Evolutionary conservation across 1,284 basidiomycete genomes (phyloP), one percentile per base, ranked within the genome.

Genomic region (Mycena citricolor): DNA sequence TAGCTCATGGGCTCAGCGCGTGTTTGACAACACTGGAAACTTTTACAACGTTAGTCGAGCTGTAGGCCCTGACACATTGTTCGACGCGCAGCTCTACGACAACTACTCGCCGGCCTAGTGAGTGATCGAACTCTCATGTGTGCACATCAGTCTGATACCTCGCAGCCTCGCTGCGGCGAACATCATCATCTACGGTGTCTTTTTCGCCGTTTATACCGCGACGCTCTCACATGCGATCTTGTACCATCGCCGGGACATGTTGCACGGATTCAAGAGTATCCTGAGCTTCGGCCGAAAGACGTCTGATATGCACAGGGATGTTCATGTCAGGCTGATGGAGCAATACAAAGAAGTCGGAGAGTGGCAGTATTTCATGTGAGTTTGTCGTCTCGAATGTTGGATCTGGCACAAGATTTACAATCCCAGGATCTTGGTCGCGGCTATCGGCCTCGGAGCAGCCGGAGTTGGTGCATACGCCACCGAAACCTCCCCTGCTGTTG

Each of bases 221-320:
- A 61, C 65, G 4, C 37, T 71, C 19, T 52, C 60, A 1, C 67
- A 71, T 40, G 57, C 63, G 8, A 41, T 61, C 33, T 57, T 73
- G 5, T 70, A 66, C 55, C 66, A 72, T 57, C 60, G 69, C 2
- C 61, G 61, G 16, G 66, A 70, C 35, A 65, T 73, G 41, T 37
- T 42, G 2, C 50, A 53, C 19, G 65, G 68, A 7, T 64, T 69
- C 57, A 56, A 52, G 31, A 54, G 51, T 28, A 49, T 61, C 12
- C 54, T 58, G 35, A 52, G 43, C 17, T 26, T n/a, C n/a, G 50
- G 58, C n/a, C 37, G 49, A 30, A 51, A 51, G 23, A 51, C 49
- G 10, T 51, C 52, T 8, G 48, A 55, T 14, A 32, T 51, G 23
- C 42, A 60, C 44, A 56, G 51, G 24, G 64, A 66, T 39, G 54